Evolutionary conservation across 148 eudicot genomes (phyloP), one percentile per base, ranked within the genome.

Genomic region (Suaeda aralocaspica): DNA sequence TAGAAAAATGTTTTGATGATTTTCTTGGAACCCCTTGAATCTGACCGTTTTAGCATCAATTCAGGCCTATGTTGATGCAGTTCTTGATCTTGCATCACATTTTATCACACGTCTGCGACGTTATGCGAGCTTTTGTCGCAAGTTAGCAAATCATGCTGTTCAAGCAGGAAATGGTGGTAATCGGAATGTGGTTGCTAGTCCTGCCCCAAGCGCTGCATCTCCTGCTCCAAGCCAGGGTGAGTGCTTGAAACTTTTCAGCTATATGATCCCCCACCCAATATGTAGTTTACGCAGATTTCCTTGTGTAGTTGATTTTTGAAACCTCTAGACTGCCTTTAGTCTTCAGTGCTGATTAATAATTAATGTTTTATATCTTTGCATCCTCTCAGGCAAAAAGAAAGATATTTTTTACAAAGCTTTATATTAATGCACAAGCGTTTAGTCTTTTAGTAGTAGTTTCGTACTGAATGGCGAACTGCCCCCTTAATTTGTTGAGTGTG

Each of bases 71-170:
- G 97, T 94, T 82, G 98, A 94, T 82, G 90, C 98, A 30, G 82
- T 94, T 69, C 92, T 94, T 62, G 98, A 94, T 84, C 82, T 94
- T 58, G 97, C 98, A 61, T 94, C 98, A 39, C 98, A 94, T 80
- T 94, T 94, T 77, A 94, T 94, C 72, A 94, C 98, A 52, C 96
- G 98, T 68, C 83, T 94, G 76, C 82, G 98, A 25, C 96, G 98
- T 48, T 94, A 94, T 83, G 98, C 98, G 63, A 94, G 98, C 77
- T 94, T 94, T 80, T 94, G 98, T 75, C 97, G 98, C 42, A 94
- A 97, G 34, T 80, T 94, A 80, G 98, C 98, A 42, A 94, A 87
- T 82, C 96, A 91, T 79, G 97, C 97, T 59, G 91, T 86, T 79
- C 83, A 89, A 66, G 81, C 95, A 31, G 97, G 97, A 72, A 78